Evolutionary conservation across 164 flowering plant genomes (phyloP).

Genomic region (Taxillus chinensis): DNA sequence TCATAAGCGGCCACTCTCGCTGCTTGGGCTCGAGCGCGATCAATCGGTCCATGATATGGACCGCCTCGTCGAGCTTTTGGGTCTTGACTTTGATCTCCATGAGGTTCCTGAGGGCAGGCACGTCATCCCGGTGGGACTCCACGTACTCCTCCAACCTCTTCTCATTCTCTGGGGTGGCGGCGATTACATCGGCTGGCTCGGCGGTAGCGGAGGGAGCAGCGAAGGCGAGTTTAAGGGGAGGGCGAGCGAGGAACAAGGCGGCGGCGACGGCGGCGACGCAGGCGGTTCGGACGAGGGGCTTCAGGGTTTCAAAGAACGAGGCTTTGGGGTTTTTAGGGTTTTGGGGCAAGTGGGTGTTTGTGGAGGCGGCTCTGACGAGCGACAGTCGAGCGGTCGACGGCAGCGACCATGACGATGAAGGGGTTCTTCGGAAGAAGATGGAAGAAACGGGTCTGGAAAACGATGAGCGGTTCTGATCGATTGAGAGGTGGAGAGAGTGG

Average conservation of each 20-base stretch:
- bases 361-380: constrained; percentile 8
- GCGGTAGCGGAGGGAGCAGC: constrained; percentile 31
- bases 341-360: constrained; percentile 14
- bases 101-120: constrained; percentile 32
- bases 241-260: constrained; percentile 37
- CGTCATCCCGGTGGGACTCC: constrained; percentile 34
- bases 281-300: constrained; percentile 33
- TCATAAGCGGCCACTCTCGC: constrained; percentile 58
- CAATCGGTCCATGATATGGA: constrained; percentile 39
- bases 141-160: constrained; percentile 37
- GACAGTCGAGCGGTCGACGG: background rate
- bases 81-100: constrained; percentile 61
- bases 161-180: constrained; percentile 26
- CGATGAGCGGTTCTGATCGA: constrained; percentile 21
- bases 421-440: constrained; percentile 18
- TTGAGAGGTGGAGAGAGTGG: constrained; percentile 23
- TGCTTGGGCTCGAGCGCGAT: constrained; percentile 53
- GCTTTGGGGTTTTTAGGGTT: constrained; percentile 12
- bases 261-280: constrained; percentile 28
- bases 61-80: constrained; percentile 48
- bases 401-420: constrained; percentile 2
- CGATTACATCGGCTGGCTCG: constrained; percentile 12
- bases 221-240: constrained; percentile 25
- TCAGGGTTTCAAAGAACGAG: constrained; percentile 14
- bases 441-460: constrained; percentile 24